phyloP scores from a whole-genome alignment of 2,329 filamentous ascomycete genomes.

The Talaromyces sp. region DNA sequence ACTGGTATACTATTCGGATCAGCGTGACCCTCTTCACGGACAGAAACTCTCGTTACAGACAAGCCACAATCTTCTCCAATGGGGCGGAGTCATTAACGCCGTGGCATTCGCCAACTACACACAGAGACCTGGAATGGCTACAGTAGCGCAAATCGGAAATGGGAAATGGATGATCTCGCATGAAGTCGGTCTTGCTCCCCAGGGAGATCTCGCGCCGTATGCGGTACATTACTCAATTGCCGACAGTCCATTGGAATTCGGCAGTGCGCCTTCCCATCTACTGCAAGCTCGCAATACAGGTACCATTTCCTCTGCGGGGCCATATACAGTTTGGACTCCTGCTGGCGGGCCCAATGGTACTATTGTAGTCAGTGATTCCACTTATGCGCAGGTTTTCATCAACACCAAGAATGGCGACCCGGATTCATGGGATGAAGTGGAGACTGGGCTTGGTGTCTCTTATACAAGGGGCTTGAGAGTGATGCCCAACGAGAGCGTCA shows the following conservation, averaged over 20 bases:
- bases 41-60: slow-evolving; percentile 69
- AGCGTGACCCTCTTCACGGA: slow-evolving; percentile 60
- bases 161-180: slow-evolving; percentile 14
- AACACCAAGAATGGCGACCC: slow-evolving; percentile 48
- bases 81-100: slow-evolving; percentile 64
- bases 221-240: slow-evolving; percentile 42
- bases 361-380: slow-evolving; percentile 49
- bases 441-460: slow-evolving; percentile 40
- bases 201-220: slow-evolving; percentile 14
- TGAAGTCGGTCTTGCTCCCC: slow-evolving; percentile 8
- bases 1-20: slow-evolving; percentile 66
- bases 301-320: slow-evolving; percentile 42
- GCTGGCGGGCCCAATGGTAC: slow-evolving; percentile 50
- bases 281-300: slow-evolving; percentile 41
- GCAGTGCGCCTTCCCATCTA: slow-evolving; percentile 45
- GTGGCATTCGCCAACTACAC: slow-evolving; percentile 58
- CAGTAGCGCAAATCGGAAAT: slow-evolving; percentile 46
- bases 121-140: slow-evolving; percentile 68
- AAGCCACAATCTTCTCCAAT: slow-evolving; percentile 58
- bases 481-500: slow-evolving; percentile 35
- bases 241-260: slow-evolving; percentile 54
- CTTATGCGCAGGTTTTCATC: slow-evolving; percentile 45
- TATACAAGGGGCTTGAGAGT: slow-evolving; percentile 52
- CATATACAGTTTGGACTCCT: slow-evolving; percentile 55
- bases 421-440: slow-evolving; percentile 47